A percentile compares a stretch with the other conserved stretches of the same genome.
Conservation (phyloP, 225 moss, liverwort and hornwort species). For the Sphagnum tenellum region DNA sequence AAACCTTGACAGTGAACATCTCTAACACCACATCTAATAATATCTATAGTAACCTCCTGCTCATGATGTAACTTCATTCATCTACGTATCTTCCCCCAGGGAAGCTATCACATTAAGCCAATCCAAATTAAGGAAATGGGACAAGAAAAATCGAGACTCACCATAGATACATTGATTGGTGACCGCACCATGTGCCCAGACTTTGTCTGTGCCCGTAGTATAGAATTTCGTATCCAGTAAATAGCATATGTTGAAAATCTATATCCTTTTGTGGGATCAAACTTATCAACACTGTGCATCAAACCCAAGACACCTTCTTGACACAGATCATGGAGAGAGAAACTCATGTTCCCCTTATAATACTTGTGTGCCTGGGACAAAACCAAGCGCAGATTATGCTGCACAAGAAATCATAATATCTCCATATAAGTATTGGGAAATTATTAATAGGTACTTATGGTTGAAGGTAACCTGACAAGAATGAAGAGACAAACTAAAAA, state of each 20-base stretch:
- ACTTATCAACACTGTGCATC: slow-evolving; percentile 89
- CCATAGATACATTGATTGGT: slow-evolving; percentile 79
- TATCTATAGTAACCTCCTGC: no score
- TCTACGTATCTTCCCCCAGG: no score
- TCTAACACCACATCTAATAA: no score
- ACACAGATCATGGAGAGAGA: slow-evolving; percentile 82
- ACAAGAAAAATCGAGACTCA: slow-evolving; percentile 8
- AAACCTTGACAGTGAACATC: no score
- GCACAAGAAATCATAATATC: background rate
- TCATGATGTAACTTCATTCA: no score
- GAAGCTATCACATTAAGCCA: no score
- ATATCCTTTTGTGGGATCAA: slow-evolving; percentile 70
- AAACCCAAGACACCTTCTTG: slow-evolving; percentile 90
- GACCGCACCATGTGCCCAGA: slow-evolving; percentile 87
- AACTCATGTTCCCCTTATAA: slow-evolving; percentile 50
- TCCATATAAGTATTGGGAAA: background rate
- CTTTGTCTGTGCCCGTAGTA: slow-evolving; percentile 79
- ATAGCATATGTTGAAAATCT: slow-evolving; percentile 93
- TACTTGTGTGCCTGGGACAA: slow-evolving; percentile 84
- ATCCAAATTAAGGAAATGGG: background rate
- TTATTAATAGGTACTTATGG: background rate
- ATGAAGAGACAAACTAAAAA: background rate
- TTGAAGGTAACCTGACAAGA: background rate
- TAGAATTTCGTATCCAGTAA: slow-evolving; percentile 96
- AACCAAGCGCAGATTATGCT: slow-evolving; percentile 84